These are phyloP conservation scores for Posidonia australis DNA, from an alignment of 106 monocot genomes.

Conservation along the genomic window DNA sequence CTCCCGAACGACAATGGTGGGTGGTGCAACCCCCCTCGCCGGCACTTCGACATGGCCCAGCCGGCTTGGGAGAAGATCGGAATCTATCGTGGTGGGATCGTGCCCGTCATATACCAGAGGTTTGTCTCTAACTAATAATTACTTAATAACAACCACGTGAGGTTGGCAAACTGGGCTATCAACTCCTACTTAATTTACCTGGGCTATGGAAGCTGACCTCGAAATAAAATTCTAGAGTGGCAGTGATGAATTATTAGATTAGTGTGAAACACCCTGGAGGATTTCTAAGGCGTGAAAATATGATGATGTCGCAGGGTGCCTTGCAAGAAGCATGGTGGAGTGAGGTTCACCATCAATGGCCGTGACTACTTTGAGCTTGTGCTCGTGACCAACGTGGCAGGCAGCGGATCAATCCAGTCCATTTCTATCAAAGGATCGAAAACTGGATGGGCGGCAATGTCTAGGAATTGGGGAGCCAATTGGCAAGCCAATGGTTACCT, in stretches of 20 bases:
- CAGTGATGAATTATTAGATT: too few relatives aligned
- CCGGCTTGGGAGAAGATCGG: conserved; percentile 58
- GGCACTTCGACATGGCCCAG: conserved; percentile 61
- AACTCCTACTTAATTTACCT: not conserved
- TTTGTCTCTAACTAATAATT: too few relatives aligned
- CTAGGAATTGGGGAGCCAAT: conserved; percentile 49
- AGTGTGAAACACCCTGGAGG: too few relatives aligned
- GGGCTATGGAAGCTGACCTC: too few relatives aligned
- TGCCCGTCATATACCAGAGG: conserved; percentile 44
- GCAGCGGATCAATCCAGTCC: conserved; percentile 39
- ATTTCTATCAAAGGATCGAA: conserved; percentile 32
- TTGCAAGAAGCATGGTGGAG: conserved; percentile 38
- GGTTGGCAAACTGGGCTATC: too few relatives aligned
- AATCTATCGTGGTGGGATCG: conserved; percentile 39
- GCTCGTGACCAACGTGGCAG: conserved; percentile 44
- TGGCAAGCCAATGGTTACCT: conserved; percentile 51
- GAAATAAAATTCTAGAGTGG: too few relatives aligned
- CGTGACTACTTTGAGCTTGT: conserved; percentile 54
- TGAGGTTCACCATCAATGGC: conserved; percentile 50
- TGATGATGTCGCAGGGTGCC: conserved; percentile 26
- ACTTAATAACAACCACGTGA: too few relatives aligned
- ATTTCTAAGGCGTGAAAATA: too few relatives aligned
- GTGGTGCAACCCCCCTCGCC: conserved; percentile 57
- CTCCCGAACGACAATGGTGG: conserved; percentile 36
- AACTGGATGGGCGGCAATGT: conserved; percentile 38